Evolutionary conservation across 1,139 yeast species (phyloP).

Genomic region (Yamadazyma diddensiae): DNA sequence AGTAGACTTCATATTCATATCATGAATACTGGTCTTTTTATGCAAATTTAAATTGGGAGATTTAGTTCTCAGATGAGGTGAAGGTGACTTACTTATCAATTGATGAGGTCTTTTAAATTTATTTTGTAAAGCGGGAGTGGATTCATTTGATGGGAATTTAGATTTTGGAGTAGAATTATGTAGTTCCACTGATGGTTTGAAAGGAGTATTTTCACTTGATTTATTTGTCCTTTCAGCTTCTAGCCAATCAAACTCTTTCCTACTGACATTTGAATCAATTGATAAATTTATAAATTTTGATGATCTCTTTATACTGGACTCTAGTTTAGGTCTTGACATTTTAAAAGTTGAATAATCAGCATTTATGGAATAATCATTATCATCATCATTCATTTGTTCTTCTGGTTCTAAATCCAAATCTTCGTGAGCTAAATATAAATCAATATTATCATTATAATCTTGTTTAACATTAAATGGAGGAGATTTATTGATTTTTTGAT

Average conservation of each 20-base stretch:
- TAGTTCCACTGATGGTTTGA: neutral
- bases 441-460: constrained; percentile 27
- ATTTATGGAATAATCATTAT: constrained; percentile 7
- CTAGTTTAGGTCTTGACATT: constrained; percentile 7
- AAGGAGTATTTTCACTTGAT: constrained; percentile 10
- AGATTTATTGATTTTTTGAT: constrained; percentile 31
- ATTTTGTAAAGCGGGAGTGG: constrained; percentile 21
- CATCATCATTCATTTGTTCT: constrained; percentile 17
- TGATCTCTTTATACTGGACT: constrained; percentile 40
- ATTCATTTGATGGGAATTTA: constrained; percentile 3
- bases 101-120: constrained; percentile 49
- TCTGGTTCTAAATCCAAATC: constrained; percentile 8
- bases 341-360: constrained; percentile 9
- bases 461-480: constrained; percentile 45
- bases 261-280: constrained; percentile 28
- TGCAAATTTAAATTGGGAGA: constrained; percentile 2
- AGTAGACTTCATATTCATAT: constrained; percentile 4
- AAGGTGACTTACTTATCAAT: constrained; percentile 45
- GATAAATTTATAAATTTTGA: constrained; percentile 47
- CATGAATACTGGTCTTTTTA: constrained; percentile 6
- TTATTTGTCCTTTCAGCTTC: constrained; percentile 1
- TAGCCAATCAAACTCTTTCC: constrained; percentile 5
- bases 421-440: constrained; percentile 15
- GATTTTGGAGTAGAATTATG: constrained; percentile 8
- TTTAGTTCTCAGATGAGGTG: constrained; percentile 24